Evolutionary conservation across 2,329 filamentous ascomycete species (phyloP).

Genomic region (Aspergillus piperis): DNA sequence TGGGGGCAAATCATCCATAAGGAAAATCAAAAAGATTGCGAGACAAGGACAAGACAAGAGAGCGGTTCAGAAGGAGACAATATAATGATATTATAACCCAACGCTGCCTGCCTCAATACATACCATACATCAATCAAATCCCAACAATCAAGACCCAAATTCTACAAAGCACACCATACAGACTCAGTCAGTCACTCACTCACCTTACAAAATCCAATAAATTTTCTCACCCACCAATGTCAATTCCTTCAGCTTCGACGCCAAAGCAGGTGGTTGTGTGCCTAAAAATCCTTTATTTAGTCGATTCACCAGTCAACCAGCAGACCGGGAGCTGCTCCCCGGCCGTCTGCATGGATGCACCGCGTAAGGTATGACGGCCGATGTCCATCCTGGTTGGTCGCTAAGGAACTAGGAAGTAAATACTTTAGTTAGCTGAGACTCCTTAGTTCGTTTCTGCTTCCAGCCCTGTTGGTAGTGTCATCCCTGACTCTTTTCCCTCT

Average conservation of each 20-base stretch:
- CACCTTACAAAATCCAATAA: too few relatives aligned
- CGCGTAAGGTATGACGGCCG: background rate
- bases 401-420: background rate
- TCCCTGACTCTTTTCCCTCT: background rate
- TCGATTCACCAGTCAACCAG: conserved; percentile 1
- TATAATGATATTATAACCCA: too few relatives aligned
- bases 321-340: conserved; percentile 1
- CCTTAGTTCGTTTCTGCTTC: background rate
- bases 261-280: background rate
- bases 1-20: background rate
- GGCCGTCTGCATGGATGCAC: conserved; percentile 4
- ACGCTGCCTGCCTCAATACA: too few relatives aligned
- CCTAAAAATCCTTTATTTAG: conserved; percentile 5
- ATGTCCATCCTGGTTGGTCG: background rate
- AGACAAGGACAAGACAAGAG: too few relatives aligned
- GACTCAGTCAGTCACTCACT: too few relatives aligned
- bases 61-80: too few relatives aligned
- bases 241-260: background rate
- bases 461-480: conserved; percentile 1
- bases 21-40: too few relatives aligned
- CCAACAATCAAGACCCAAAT: too few relatives aligned
- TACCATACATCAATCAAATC: too few relatives aligned
- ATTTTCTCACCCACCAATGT: too few relatives aligned
- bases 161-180: too few relatives aligned
- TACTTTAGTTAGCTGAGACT: background rate